Conservation (phyloP, 768 basidiomycete genomes). For the Tricholoma terreum region DNA sequence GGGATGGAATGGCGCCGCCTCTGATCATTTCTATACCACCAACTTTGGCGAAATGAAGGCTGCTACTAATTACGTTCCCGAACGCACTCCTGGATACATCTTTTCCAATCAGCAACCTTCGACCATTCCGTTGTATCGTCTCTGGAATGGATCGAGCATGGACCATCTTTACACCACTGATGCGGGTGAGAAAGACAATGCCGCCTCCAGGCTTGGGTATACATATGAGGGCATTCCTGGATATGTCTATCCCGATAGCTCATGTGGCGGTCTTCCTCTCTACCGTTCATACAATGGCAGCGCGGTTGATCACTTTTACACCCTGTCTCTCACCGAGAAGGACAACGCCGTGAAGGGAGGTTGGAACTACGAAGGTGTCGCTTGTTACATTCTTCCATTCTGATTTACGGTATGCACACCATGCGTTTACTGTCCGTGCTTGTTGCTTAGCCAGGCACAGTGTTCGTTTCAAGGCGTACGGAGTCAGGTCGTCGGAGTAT, state of each 20-base stretch:
- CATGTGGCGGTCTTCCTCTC: conserved; percentile 14
- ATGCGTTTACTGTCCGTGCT: too few relatives aligned
- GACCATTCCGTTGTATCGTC: conserved; percentile 20
- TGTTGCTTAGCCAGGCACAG: too few relatives aligned
- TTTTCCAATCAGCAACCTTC: conserved; percentile 9
- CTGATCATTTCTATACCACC: conserved; percentile 21
- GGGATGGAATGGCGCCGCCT: conserved; percentile 16
- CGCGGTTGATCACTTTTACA: conserved; percentile 19
- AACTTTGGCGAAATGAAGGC: conserved; percentile 15
- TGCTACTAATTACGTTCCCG: conserved; percentile 12
- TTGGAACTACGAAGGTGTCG: conserved; percentile 16
- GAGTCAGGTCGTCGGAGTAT: too few relatives aligned
- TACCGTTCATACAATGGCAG: conserved; percentile 14
- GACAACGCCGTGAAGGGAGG: conserved; percentile 20
- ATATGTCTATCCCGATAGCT: conserved; percentile 12
- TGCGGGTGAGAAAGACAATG: conserved; percentile 6
- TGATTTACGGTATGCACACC: too few relatives aligned
- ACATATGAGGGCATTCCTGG: conserved; percentile 17
- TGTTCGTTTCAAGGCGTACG: too few relatives aligned
- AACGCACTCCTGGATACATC: conserved; percentile 17
- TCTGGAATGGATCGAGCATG: conserved; percentile 13
- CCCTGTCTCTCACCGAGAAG: conserved; percentile 14
- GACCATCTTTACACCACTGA: conserved; percentile 18
- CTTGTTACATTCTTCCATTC: conserved; percentile 12
- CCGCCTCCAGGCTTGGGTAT: conserved; percentile 15